phyloP scores from a whole-genome alignment of 1,139 yeast genomes.

The Sugiyamaella xylanicola region DNA sequence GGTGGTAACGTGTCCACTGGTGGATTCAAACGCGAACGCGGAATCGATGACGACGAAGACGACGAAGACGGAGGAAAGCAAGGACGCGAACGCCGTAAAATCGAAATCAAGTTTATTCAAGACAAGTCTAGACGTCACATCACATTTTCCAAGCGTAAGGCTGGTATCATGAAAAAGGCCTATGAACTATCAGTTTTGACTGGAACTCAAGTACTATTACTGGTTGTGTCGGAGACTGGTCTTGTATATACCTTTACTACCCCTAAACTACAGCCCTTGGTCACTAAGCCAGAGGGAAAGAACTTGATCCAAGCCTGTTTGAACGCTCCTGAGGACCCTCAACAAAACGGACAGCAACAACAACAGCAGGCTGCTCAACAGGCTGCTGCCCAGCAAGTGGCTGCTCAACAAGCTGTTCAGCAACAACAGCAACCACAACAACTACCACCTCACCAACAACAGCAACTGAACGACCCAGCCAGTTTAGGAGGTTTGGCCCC shows the following conservation, averaged over 20 bases:
- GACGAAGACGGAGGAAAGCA: conserved; percentile 73
- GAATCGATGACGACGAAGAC: conserved; percentile 51
- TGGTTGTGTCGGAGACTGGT: conserved; percentile 97
- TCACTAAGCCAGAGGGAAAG: conserved; percentile 95
- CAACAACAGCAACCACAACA: conserved; percentile 22
- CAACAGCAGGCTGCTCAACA: conserved; percentile 21
- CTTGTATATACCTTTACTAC: conserved; percentile 98
- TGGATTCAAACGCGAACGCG: conserved; percentile 32
- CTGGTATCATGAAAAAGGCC: conserved; percentile 98
- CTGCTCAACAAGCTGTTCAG: conserved; percentile 23
- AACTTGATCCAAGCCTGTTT: conserved; percentile 95
- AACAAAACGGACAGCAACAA: conserved; percentile 23
- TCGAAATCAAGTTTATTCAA: conserved; percentile 94
- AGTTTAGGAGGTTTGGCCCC: conserved; percentile 22
- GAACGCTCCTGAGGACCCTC: conserved; percentile 74
- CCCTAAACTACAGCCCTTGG: conserved; percentile 95
- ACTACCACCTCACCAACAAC: conserved; percentile 23
- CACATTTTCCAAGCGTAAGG: conserved; percentile 95
- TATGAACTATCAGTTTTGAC: conserved; percentile 94
- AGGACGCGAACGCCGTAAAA: conserved; percentile 87
- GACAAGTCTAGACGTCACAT: conserved; percentile 97
- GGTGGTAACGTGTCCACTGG: conserved; percentile 18
- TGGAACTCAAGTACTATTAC: conserved; percentile 90
- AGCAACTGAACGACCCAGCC: conserved; percentile 24
- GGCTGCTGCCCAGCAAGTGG: conserved; percentile 21